Evolutionary conservation across 2,329 filamentous ascomycete genomes (phyloP).

Genomic region (Colletotrichum theobromicola): DNA sequence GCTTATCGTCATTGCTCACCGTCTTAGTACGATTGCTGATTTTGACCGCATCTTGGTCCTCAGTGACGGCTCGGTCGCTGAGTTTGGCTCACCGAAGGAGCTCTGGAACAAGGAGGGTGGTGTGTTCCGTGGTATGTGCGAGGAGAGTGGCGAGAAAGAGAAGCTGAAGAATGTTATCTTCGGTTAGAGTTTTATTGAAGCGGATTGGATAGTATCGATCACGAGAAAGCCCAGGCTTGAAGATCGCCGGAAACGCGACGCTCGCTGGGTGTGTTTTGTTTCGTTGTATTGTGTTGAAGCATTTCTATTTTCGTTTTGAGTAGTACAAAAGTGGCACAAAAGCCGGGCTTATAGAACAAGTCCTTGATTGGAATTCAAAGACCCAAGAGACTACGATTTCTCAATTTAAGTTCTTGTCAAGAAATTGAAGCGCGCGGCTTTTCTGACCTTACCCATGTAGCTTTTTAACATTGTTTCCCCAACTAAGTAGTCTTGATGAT

Average conservation of each 20-base stretch:
- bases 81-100: conserved; percentile 69
- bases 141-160: conserved; percentile 64
- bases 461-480: background rate
- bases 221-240: no score
- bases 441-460: background rate
- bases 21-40: conserved; percentile 75
- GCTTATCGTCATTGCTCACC: conserved; percentile 68
- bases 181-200: background rate
- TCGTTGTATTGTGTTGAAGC: background rate
- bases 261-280: background rate
- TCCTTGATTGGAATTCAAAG: background rate
- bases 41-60: conserved; percentile 78
- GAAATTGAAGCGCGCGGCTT: background rate
- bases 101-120: conserved; percentile 60
- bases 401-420: background rate
- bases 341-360: background rate
- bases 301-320: background rate
- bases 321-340: background rate
- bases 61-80: conserved; percentile 69
- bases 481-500: background rate
- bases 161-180: conserved; percentile 54
- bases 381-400: background rate
- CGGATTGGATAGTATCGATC: background rate
- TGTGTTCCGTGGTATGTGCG: conserved; percentile 68
- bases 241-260: background rate